Evolutionary conservation across 345 rosid genomes (phyloP).

Genomic region (Noccaea caerulescens): DNA sequence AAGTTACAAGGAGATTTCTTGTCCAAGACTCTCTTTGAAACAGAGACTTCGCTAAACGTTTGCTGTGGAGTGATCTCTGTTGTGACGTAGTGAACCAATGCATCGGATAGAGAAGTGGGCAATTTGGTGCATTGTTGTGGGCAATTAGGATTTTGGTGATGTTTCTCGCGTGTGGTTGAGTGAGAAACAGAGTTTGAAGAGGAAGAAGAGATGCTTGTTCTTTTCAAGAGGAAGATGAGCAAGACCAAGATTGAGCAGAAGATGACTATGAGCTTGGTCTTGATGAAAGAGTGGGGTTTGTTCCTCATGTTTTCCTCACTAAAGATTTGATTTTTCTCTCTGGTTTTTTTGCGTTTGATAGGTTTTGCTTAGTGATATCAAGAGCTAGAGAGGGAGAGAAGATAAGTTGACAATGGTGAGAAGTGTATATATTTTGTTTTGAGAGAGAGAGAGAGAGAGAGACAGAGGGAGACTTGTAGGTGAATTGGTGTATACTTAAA

Average conservation of each 20-base stretch:
- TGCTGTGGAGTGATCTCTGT: constrained; percentile 76
- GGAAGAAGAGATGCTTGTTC: constrained; percentile 10
- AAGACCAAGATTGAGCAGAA: constrained; percentile 20
- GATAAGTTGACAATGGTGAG: neutral
- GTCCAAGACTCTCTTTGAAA: constrained; percentile 58
- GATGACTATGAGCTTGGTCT: constrained; percentile 2
- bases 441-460: neutral
- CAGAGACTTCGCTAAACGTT: constrained; percentile 65
- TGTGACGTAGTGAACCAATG: constrained; percentile 76
- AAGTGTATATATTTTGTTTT: neutral
- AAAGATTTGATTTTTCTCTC: neutral
- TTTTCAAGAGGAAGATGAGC: constrained; percentile 16
- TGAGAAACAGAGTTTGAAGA: neutral
- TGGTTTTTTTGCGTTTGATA: neutral
- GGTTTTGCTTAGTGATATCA: neutral
- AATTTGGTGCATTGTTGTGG: constrained; percentile 51
- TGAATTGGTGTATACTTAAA: constrained; percentile 19
- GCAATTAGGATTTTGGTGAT: constrained; percentile 3
- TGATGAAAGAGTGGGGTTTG: constrained; percentile 13
- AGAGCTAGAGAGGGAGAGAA: constrained; percentile 3
- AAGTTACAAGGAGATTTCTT: constrained; percentile 79
- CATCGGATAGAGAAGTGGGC: constrained; percentile 59
- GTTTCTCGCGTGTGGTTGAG: neutral
- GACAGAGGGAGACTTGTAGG: neutral
- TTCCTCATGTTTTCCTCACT: neutral